A percentile compares a stretch with the other conserved stretches of the same genome.
Conservation (phyloP, 1,139 yeast species). For the Magnusiomyces sp. region DNA sequence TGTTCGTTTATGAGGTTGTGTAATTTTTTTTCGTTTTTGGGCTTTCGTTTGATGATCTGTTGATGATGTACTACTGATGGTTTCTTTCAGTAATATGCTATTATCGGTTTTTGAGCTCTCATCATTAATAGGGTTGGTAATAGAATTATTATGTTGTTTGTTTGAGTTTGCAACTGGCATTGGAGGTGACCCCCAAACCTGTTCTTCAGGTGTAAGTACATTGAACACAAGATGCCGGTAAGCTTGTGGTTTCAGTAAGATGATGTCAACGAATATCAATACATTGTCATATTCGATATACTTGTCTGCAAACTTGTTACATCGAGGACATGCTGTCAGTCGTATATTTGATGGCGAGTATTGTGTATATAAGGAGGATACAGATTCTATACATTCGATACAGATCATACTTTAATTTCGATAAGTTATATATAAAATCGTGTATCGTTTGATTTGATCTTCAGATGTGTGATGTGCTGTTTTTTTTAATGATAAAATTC, state of each 20-base stretch:
- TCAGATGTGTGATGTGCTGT: too few relatives aligned
- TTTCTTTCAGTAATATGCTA: not conserved
- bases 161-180: too few relatives aligned
- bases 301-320: constrained; percentile 74
- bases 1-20: too few relatives aligned
- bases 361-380: constrained; percentile 55
- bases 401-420: constrained; percentile 79
- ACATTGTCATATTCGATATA: constrained; percentile 89
- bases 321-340: constrained; percentile 65
- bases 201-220: constrained; percentile 34
- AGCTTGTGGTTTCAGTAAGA: constrained; percentile 80
- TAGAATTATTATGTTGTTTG: too few relatives aligned
- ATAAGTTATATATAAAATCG: too few relatives aligned
- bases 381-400: constrained; percentile 70
- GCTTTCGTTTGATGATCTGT: too few relatives aligned
- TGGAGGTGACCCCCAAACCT: constrained; percentile 4
- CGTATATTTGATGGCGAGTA: constrained; percentile 51
- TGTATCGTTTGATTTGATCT: too few relatives aligned
- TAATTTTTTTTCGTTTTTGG: too few relatives aligned
- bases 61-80: not conserved
- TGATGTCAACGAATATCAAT: constrained; percentile 69
- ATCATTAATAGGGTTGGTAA: too few relatives aligned
- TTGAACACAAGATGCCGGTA: constrained; percentile 84
- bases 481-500: too few relatives aligned
- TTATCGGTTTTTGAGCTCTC: too few relatives aligned